Evolutionary conservation across 768 basidiomycete species (phyloP).

Genomic region (Tricholoma hemisulphureum): DNA sequence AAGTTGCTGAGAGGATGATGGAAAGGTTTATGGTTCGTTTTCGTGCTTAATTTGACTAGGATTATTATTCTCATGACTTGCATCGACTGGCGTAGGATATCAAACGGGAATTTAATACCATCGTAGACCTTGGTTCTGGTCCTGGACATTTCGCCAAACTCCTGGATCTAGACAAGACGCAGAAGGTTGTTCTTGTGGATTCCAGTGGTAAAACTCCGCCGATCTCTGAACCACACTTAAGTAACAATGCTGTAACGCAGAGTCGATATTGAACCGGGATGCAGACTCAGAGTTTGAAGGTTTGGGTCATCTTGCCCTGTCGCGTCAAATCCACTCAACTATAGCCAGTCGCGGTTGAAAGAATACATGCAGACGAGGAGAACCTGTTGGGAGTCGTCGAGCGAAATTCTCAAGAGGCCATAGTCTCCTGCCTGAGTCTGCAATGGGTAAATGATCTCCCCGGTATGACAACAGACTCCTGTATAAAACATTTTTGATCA

Average conservation of each 20-base stretch:
- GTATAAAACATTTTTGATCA: background rate
- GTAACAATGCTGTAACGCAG: constrained; percentile 38
- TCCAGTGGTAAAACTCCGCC: constrained; percentile 62
- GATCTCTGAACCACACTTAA: background rate
- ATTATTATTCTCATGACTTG: background rate
- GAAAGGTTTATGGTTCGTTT: constrained; percentile 78
- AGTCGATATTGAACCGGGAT: constrained; percentile 70
- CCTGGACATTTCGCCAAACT: constrained; percentile 90
- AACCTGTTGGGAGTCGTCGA: constrained; percentile 62
- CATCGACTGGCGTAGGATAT: constrained; percentile 65
- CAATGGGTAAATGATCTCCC: constrained; percentile 99
- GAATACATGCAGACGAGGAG: constrained; percentile 85
- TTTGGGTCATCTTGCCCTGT: constrained; percentile 27
- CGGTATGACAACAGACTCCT: constrained; percentile 44
- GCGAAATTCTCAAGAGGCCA: constrained; percentile 81
- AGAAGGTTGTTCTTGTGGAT: constrained; percentile 83
- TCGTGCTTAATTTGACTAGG: background rate
- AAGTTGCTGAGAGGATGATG: constrained; percentile 87
- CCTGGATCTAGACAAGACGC: constrained; percentile 62
- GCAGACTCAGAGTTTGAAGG: constrained; percentile 79
- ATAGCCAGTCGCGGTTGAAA: constrained; percentile 68
- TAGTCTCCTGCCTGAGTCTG: constrained; percentile 86
- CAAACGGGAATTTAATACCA: constrained; percentile 72
- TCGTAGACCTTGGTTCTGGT: constrained; percentile 89
- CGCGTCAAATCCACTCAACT: constrained; percentile 5